These are phyloP conservation scores for Inga leiocalycina DNA, from an alignment of 306 rosid genomes.

Conservation along the genomic window DNA sequence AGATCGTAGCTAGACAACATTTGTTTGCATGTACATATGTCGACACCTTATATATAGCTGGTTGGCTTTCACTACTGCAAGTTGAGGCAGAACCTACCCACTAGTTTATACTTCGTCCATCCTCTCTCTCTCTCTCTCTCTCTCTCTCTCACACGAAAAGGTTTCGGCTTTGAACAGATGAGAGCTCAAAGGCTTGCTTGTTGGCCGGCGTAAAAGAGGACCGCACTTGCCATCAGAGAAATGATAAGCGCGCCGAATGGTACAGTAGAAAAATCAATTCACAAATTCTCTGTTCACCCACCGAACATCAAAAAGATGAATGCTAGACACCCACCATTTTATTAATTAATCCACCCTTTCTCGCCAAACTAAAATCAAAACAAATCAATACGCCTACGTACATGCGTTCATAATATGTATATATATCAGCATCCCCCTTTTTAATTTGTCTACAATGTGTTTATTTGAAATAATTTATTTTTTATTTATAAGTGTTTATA, in stretches of 20 bases:
- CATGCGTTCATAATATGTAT: not conserved
- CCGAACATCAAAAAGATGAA: not conserved
- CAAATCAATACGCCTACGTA: not conserved
- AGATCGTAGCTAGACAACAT: not conserved
- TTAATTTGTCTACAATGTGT: not conserved
- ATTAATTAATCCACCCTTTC: not conserved
- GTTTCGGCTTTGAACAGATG: no score
- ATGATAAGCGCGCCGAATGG: not conserved
- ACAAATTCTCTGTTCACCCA: not conserved
- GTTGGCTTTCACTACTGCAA: conserved; percentile 5
- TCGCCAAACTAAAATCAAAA: not conserved
- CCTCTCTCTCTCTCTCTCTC: not conserved
- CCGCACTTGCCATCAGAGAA: not conserved
- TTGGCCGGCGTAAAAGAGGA: not conserved
- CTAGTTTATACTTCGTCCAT: not conserved
- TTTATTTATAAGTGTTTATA: no score
- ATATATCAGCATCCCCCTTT: no score
- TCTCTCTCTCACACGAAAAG: not conserved
- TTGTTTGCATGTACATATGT: not conserved
- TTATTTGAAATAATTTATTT: no score
- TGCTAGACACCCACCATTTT: not conserved
- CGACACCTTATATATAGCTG: not conserved
- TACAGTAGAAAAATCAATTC: not conserved
- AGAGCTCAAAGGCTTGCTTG: not conserved
- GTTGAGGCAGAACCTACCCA: not conserved